These are phyloP conservation scores for Zelopaecilomyces penicillatus DNA, from an alignment of 2,329 filamentous ascomycete genomes.

Conservation along the genomic window DNA sequence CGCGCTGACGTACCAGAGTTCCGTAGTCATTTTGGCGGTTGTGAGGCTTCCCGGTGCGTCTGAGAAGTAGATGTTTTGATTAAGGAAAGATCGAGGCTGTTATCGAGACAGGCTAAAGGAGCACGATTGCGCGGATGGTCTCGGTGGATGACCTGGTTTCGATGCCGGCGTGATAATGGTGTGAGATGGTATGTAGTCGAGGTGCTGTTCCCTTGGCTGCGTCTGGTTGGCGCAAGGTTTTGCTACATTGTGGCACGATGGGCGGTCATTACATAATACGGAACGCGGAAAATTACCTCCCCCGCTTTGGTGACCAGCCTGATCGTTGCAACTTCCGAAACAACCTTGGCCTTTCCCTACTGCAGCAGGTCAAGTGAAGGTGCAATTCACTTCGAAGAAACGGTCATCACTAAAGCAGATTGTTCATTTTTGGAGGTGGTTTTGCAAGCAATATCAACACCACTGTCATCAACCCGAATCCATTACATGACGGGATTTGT, in stretches of 20 bases:
- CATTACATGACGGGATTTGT: no score
- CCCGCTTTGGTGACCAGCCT: background rate
- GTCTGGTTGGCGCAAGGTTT: slow-evolving; percentile 8
- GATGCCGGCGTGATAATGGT: slow-evolving; percentile 2
- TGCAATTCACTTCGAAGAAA: no score
- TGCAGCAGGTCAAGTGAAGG: no score
- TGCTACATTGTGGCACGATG: slow-evolving; percentile 7
- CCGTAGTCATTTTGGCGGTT: slow-evolving; percentile 9
- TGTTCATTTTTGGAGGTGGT: no score
- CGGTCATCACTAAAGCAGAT: no score
- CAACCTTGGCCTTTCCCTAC: no score
- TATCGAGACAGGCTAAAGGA: slow-evolving; percentile 5
- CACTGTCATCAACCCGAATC: no score
- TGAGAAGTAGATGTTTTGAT: background rate
- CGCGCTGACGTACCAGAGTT: slow-evolving; percentile 12
- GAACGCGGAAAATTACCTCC: slow-evolving; percentile 9
- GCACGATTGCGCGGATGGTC: slow-evolving; percentile 2
- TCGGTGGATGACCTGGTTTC: slow-evolving; percentile 2
- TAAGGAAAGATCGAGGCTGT: background rate
- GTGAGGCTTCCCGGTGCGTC: slow-evolving; percentile 1
- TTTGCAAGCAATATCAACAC: no score
- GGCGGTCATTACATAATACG: slow-evolving; percentile 8
- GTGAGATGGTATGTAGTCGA: slow-evolving; percentile 7
- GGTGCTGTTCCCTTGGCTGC: slow-evolving; percentile 8
- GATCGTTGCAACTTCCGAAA: no score